Conservation (phyloP, 371 early-diverging fungal species). For the Capniomyces stellatus region DNA sequence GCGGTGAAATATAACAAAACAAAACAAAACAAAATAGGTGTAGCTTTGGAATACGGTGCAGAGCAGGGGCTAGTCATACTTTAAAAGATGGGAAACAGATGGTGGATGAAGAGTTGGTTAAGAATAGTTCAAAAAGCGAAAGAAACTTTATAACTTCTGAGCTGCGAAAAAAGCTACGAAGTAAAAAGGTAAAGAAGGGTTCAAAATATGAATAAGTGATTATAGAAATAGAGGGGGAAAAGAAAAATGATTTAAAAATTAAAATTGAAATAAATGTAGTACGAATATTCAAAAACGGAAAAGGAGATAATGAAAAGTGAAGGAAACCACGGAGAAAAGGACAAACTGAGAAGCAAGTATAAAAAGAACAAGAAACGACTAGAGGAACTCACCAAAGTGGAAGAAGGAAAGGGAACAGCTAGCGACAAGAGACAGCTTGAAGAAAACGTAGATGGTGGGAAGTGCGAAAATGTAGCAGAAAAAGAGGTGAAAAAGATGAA, state of each 20-base stretch:
- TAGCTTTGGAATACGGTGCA: conserved; percentile 47
- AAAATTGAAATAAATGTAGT: too few species aligned
- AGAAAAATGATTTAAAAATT: too few species aligned
- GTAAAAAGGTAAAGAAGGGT: conserved; percentile 14
- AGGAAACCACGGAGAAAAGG: neutral
- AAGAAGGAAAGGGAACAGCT: neutral
- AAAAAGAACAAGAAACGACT: neutral
- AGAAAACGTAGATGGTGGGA: neutral
- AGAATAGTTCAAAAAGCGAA: conserved; percentile 10
- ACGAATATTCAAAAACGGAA: conserved; percentile 9
- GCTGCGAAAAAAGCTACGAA: conserved; percentile 29
- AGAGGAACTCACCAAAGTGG: too few species aligned
- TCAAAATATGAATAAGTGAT: too few species aligned
- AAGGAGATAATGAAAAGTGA: conserved; percentile 4
- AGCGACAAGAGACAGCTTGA: neutral
- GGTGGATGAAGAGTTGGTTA: conserved; percentile 24
- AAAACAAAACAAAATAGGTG: conserved; percentile 8
- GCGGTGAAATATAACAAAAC: conserved; percentile 24
- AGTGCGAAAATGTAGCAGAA: neutral
- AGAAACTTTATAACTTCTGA: conserved; percentile 23
- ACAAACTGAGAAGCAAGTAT: neutral
- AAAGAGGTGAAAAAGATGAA: conserved; percentile 14
- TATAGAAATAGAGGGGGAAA: too few species aligned
- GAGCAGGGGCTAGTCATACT: conserved; percentile 53
- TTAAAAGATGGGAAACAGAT: conserved; percentile 29